These are phyloP conservation scores for Alternaria burnsii DNA, from an alignment of 2,329 filamentous ascomycete species.

Conservation along the genomic window DNA sequence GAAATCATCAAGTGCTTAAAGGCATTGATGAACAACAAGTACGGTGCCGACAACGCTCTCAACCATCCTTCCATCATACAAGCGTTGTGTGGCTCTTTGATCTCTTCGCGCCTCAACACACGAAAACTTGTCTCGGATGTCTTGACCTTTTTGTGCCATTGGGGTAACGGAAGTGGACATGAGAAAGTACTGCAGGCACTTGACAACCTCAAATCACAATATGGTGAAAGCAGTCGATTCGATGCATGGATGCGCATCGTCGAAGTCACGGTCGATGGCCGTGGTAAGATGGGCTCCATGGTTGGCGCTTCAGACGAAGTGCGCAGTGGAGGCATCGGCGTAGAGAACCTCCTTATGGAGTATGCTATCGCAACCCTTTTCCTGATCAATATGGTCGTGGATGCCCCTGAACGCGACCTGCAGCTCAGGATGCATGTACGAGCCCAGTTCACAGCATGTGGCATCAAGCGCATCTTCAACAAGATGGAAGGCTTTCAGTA, in stretches of 20 bases:
- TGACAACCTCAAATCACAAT: conserved; percentile 86
- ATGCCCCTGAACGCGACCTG: conserved; percentile 87
- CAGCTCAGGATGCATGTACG: conserved; percentile 93
- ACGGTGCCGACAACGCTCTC: conserved; percentile 94
- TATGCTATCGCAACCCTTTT: conserved; percentile 95
- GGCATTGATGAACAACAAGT: conserved; percentile 99
- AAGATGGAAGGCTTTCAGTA: conserved; percentile 99
- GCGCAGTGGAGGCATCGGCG: conserved; percentile 93
- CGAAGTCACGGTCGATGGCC: conserved; percentile 94
- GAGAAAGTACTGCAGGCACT: conserved; percentile 92
- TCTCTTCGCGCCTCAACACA: conserved; percentile 88
- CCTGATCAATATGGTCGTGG: conserved; percentile 95
- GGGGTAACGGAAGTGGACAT: conserved; percentile 88
- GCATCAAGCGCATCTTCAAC: conserved; percentile 88
- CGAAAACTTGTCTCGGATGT: conserved; percentile 96
- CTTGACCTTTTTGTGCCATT: conserved; percentile 93
- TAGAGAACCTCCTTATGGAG: conserved; percentile 99
- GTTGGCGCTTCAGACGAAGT: conserved; percentile 97
- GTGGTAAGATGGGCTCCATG: conserved; percentile 98
- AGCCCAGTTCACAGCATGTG: conserved; percentile 94
- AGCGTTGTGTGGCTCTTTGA: conserved; percentile 84
- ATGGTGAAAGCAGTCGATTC: conserved; percentile 93
- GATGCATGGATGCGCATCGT: conserved; percentile 99
- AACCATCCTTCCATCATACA: conserved; percentile 89
- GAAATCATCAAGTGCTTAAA: conserved; percentile 98